A percentile compares a stretch with the other conserved stretches of the same genome.
Conservation (phyloP, 495 filamentous ascomycete species). For the Daldinia childiae region DNA sequence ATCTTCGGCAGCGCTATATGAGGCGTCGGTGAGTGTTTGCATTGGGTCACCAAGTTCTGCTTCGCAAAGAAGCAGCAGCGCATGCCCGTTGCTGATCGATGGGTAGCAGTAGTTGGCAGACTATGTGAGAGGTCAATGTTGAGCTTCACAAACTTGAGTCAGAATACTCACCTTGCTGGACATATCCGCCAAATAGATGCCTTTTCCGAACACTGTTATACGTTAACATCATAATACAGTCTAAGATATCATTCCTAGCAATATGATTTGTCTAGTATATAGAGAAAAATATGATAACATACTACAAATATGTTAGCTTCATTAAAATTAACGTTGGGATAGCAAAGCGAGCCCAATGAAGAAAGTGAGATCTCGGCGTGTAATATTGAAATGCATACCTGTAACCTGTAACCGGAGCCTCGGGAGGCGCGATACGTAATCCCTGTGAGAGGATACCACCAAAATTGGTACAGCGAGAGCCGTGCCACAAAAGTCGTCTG, state of each 20-base stretch:
- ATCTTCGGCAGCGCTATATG: conserved; percentile 69
- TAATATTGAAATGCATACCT: conserved; percentile 50
- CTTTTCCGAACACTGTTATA: conserved; percentile 74
- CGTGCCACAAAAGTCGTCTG: conserved; percentile 85
- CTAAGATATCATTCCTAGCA: neutral
- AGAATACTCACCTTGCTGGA: conserved; percentile 57
- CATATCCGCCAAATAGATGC: conserved; percentile 90
- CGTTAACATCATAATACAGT: conserved; percentile 8
- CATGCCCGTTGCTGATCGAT: conserved; percentile 55
- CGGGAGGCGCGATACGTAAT: conserved; percentile 84
- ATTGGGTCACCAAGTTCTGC: conserved; percentile 79
- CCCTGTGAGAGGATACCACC: conserved; percentile 86
- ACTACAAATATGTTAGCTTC: conserved; percentile 25
- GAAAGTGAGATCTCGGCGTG: neutral
- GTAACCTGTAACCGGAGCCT: conserved; percentile 80
- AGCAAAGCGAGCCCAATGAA: neutral
- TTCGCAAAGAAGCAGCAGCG: conserved; percentile 76
- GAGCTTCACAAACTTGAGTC: conserved; percentile 5
- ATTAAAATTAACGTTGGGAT: neutral
- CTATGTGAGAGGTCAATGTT: conserved; percentile 52
- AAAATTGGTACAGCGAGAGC: conserved; percentile 80
- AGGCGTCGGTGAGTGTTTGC: conserved; percentile 61
- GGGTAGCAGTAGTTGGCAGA: conserved; percentile 79
- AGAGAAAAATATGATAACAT: conserved; percentile 5
- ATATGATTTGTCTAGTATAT: neutral